phyloP scores from a whole-genome alignment of 75 land plant species.

The Cryptomeria japonica region DNA sequence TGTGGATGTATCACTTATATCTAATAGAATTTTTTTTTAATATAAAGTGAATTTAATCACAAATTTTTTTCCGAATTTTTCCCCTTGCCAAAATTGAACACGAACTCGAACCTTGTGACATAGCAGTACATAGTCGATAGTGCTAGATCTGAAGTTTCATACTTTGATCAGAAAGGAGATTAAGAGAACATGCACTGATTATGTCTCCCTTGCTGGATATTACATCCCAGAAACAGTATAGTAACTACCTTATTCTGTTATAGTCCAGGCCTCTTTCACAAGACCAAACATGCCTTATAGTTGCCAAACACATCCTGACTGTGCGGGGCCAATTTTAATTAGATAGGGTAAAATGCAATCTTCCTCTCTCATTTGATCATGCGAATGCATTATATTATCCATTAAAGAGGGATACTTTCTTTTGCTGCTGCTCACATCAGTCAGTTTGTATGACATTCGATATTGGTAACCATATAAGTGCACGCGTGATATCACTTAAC shows the following conservation, averaged over 20 bases:
- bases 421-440: not conserved
- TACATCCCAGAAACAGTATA: not conserved
- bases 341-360: not conserved
- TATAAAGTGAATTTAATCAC: too few species aligned
- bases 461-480: not conserved
- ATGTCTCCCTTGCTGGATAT: not conserved
- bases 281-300: not conserved
- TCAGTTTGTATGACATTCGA: not conserved
- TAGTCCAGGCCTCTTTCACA: not conserved
- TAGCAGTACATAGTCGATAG: not conserved
- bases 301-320: not conserved
- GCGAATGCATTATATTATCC: not conserved
- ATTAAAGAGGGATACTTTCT: not conserved
- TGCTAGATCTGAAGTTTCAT: not conserved
- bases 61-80: too few species aligned
- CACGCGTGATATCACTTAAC: not conserved
- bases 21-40: too few species aligned
- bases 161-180: not conserved
- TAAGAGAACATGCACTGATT: not conserved
- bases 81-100: too few species aligned
- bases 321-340: not conserved
- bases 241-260: not conserved
- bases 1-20: too few species aligned
- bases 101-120: too few species aligned
- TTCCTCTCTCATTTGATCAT: not conserved